Evolutionary conservation across 768 basidiomycete species (phyloP), one percentile per base, ranked within the genome.

Genomic region (Auricularia auricula-judae): DNA sequence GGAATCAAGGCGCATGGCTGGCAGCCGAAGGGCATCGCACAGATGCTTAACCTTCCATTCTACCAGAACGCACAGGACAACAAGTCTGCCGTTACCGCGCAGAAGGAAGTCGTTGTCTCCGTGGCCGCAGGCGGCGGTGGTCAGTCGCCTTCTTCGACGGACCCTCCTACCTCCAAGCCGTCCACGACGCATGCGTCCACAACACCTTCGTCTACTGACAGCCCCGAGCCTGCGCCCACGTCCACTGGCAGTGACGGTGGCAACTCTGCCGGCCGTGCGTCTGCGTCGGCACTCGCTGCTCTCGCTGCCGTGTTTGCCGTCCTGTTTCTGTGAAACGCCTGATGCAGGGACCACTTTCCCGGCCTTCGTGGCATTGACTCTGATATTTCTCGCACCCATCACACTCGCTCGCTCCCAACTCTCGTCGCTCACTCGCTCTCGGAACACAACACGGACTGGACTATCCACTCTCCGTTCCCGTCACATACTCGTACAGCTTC

Each of bases 1-100:
- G 66, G 83, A 43, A 85, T 93, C 74, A 76, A 78, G 66, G 68
- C 78, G 4, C 84, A 86, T 67, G 86, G 86, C 11, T 98, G 94
- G 94, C 80, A 81, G 43, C 77, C 85, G 36, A 75, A 76, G 43
- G 86, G 86, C 60, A 75, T 88, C 58, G 80, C 84, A 8, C 68
- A 68, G 62, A 59, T 59, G 56, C 56, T 59, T 29, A 35, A 35
- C 56, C 21, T 23, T 4, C 23, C 56, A 10, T 33, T 29, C 29
- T 59, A 59, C 56, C 56, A 59, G 56, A 59, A 59, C 56, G 56
- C 56, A 29, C 11, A 33, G 4, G 56, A 59, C 56, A 59, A 33
- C 56, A 59, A 14, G 23, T 23, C 56, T 10, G 1, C 56, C 18
- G 56, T 59, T 10, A 59, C 56, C 56, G 7, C 23, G 56, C 56